A percentile compares a stretch with the other conserved stretches of the same genome.
phyloP scores from a whole-genome alignment of 129 eudicot genomes.

The Centella asiatica region DNA sequence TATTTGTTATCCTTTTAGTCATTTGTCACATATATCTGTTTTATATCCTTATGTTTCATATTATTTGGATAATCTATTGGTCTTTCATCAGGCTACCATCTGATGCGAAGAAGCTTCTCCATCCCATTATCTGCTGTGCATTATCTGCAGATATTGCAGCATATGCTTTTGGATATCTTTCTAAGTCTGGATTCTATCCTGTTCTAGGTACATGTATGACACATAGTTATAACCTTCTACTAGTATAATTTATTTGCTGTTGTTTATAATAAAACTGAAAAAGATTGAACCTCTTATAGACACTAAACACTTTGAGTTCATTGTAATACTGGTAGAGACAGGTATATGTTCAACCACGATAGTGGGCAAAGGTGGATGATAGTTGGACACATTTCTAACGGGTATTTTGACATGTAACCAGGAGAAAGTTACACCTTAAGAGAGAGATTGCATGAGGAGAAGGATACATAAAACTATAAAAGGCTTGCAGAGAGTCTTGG shows the following conservation, averaged over 20 bases:
- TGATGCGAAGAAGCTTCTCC: slow-evolving; percentile 65
- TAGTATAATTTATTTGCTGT: background rate
- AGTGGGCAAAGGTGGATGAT: background rate
- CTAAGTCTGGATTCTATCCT: slow-evolving; percentile 67
- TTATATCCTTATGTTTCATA: slow-evolving; percentile 16
- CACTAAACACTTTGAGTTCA: too few relatives aligned
- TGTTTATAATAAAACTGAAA: background rate
- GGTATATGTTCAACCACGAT: background rate
- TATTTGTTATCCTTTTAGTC: background rate
- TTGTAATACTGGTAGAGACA: too few relatives aligned
- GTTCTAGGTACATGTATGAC: slow-evolving; percentile 53
- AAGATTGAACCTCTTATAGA: background rate
- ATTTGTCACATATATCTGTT: background rate
- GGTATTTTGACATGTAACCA: too few relatives aligned
- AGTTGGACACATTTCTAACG: too few relatives aligned
- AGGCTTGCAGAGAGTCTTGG: background rate
- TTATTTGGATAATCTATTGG: slow-evolving; percentile 5
- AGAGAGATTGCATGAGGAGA: too few relatives aligned
- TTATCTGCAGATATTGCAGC: slow-evolving; percentile 90
- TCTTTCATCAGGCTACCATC: slow-evolving; percentile 64
- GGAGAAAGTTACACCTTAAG: too few relatives aligned
- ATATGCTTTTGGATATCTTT: slow-evolving; percentile 64
- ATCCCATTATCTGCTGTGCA: slow-evolving; percentile 92
- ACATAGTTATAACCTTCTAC: background rate
- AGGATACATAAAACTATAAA: background rate